Conservation (phyloP, 108 stramenopile genomes). For the Pseudonitzschia pungens region DNA sequence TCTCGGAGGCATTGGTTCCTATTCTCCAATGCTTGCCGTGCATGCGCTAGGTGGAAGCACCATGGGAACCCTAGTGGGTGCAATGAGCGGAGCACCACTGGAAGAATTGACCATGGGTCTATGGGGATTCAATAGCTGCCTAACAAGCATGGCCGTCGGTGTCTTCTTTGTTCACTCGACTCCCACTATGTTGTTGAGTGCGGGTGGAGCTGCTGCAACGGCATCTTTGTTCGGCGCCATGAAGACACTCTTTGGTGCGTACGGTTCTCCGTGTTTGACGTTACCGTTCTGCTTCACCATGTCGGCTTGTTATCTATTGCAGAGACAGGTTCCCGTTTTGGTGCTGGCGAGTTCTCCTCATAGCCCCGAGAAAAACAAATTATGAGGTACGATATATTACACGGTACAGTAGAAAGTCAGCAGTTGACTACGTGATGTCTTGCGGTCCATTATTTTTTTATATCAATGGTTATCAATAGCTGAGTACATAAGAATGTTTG, state of each 20-base stretch:
- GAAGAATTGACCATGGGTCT: slow-evolving; percentile 60
- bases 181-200: slow-evolving; percentile 47
- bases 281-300: slow-evolving; percentile 78
- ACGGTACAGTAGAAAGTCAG: not conserved
- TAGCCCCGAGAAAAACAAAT: slow-evolving; percentile 69
- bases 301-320: slow-evolving; percentile 64
- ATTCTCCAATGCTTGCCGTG: slow-evolving; percentile 59
- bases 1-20: slow-evolving; percentile 31
- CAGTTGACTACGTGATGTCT: not conserved
- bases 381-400: not conserved
- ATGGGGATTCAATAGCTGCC: slow-evolving; percentile 72
- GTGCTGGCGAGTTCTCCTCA: slow-evolving; percentile 61
- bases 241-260: slow-evolving; percentile 54
- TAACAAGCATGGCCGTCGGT: slow-evolving; percentile 77
- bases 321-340: slow-evolving; percentile 53
- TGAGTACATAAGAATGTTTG: not conserved
- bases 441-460: not conserved
- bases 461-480: not conserved
- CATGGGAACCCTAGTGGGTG: slow-evolving; percentile 55
- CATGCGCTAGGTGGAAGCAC: slow-evolving; percentile 63
- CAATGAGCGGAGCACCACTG: slow-evolving; percentile 34
- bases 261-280: slow-evolving; percentile 67
- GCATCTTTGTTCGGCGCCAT: slow-evolving; percentile 73
- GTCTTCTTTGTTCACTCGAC: slow-evolving; percentile 72
- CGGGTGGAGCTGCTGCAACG: slow-evolving; percentile 63